Percentiles rank a stretch among this genome's conserved stretches.
These are phyloP conservation scores for Xylariales sp. DNA, from an alignment of 2,329 filamentous ascomycete genomes.

Conservation along the genomic window DNA sequence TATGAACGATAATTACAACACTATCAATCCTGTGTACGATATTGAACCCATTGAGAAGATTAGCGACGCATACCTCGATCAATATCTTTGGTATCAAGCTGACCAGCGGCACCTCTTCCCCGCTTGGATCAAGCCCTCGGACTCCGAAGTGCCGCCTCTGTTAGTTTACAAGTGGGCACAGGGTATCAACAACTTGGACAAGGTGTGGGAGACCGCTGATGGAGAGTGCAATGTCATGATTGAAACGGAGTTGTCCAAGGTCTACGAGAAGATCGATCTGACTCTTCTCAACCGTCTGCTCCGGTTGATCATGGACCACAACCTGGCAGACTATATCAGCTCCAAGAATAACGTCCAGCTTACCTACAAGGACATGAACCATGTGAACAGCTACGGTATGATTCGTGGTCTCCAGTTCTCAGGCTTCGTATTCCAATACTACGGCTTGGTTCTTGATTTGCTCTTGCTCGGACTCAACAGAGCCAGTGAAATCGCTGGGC, in stretches of 20 bases:
- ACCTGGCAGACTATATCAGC: conserved; percentile 97
- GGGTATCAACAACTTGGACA: conserved; percentile 95
- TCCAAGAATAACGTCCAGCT: conserved; percentile 99
- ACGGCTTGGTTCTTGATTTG: conserved; percentile 90
- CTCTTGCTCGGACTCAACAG: conserved; percentile 88
- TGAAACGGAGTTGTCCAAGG: conserved; percentile 96
- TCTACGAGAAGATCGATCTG: conserved; percentile 98
- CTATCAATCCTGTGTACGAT: conserved; percentile 98
- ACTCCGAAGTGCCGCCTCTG: conserved; percentile 92
- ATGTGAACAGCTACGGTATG: conserved; percentile 98
- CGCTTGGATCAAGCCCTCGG: conserved; percentile 98
- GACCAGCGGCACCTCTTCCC: conserved; percentile 97
- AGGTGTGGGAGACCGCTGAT: conserved; percentile 90
- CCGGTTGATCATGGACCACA: conserved; percentile 98
- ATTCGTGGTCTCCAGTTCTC: conserved; percentile 97
- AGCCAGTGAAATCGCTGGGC: conserved; percentile 95
- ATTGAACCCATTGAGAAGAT: conserved; percentile 99
- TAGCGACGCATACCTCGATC: conserved; percentile 95
- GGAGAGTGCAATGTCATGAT: conserved; percentile 99
- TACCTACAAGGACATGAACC: conserved; percentile 99
- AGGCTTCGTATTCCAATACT: conserved; percentile 98
- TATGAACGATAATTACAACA: conserved; percentile 99
- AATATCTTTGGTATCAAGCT: conserved; percentile 98
- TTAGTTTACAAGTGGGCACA: conserved; percentile 99
- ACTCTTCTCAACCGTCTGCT: conserved; percentile 91